phyloP scores from a whole-genome alignment of 1,139 yeast species.

The Waltiozyma sp. region DNA sequence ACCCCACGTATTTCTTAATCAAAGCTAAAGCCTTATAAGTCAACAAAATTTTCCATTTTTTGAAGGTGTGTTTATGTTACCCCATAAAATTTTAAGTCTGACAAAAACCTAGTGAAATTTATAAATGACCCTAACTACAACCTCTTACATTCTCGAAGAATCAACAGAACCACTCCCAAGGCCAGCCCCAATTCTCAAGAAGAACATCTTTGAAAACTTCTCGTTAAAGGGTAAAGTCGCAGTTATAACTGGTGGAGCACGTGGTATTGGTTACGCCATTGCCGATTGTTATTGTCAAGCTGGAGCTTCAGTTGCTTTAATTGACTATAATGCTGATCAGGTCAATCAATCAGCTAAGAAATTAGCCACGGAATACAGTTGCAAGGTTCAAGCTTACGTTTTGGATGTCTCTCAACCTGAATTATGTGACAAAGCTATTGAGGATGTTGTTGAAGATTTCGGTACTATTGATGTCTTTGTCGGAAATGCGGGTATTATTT shows the following conservation, averaged over 20 bases:
- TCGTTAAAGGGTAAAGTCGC: slow-evolving; percentile 75
- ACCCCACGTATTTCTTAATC: too few relatives aligned
- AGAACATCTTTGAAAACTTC: slow-evolving; percentile 36
- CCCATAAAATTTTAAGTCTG: too few relatives aligned
- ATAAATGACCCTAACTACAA: not conserved
- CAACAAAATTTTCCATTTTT: too few relatives aligned
- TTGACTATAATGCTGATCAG: slow-evolving; percentile 25
- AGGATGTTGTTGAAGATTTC: slow-evolving; percentile 52
- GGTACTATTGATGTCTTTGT: slow-evolving; percentile 68
- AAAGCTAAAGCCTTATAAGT: too few relatives aligned
- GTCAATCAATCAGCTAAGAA: slow-evolving; percentile 31
- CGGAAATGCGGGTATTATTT: slow-evolving; percentile 81
- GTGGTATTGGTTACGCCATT: slow-evolving; percentile 77
- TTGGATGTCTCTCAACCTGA: slow-evolving; percentile 53
- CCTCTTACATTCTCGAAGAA: slow-evolving; percentile 21
- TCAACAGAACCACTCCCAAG: slow-evolving; percentile 19
- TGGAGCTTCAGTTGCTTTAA: slow-evolving; percentile 78
- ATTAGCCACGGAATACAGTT: slow-evolving; percentile 47
- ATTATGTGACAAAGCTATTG: slow-evolving; percentile 38
- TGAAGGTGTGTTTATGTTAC: too few relatives aligned
- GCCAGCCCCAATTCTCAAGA: slow-evolving; percentile 20
- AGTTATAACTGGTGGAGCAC: slow-evolving; percentile 74
- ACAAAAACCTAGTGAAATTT: too few relatives aligned
- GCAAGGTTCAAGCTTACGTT: slow-evolving; percentile 54
- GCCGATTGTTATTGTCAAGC: slow-evolving; percentile 85